Evolutionary conservation across 2,329 filamentous ascomycete species (phyloP).

Genomic region (Aureobasidium vineae): DNA sequence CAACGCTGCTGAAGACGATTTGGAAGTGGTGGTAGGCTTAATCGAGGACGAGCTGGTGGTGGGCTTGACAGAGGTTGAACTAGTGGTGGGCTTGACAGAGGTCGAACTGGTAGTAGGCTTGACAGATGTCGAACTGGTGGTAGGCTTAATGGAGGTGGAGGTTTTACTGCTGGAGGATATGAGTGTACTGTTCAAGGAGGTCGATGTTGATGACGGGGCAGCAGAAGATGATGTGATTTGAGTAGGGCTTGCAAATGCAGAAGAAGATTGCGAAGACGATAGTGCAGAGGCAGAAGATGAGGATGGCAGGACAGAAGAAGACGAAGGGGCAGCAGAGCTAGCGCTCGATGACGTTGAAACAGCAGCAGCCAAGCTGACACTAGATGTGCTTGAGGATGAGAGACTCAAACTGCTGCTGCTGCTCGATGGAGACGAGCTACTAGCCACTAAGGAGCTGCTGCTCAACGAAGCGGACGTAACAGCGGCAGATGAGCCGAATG

Average conservation of each 20-base stretch:
- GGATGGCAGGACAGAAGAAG: background rate
- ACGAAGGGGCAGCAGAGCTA: background rate
- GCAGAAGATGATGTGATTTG: background rate
- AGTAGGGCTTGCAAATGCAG: background rate
- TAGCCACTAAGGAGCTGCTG: background rate
- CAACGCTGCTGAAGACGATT: background rate
- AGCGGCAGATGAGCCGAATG: background rate
- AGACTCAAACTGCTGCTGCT: background rate
- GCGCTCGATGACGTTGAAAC: background rate
- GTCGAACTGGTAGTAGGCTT: background rate
- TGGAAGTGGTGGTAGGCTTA: background rate
- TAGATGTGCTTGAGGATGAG: background rate
- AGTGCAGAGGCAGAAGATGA: background rate
- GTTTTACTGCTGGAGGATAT: slow-evolving; percentile 8
- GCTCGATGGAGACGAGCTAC: background rate
- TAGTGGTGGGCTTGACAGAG: background rate
- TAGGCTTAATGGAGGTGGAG: background rate
- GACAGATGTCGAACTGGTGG: background rate
- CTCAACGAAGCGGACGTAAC: background rate
- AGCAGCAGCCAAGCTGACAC: background rate
- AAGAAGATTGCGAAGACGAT: background rate
- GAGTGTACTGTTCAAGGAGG: slow-evolving; percentile 18
- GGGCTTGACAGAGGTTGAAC: background rate
- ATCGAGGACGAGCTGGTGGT: background rate
- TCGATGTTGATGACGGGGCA: background rate